phyloP scores from a whole-genome alignment of 1,284 basidiomycete genomes.

The Laetiporus sulphureus region DNA sequence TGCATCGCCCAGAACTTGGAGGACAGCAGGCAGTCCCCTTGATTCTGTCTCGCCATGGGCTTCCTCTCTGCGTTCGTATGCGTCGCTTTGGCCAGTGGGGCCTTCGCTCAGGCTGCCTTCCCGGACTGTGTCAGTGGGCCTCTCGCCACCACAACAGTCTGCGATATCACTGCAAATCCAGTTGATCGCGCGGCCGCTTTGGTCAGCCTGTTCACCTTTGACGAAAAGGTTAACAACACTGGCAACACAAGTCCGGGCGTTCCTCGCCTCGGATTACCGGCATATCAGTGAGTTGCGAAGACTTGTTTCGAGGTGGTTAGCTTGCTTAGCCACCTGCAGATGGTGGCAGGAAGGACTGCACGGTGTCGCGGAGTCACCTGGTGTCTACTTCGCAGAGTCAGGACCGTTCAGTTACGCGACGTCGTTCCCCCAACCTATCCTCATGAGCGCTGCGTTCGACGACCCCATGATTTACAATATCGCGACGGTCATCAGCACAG shows the following conservation, averaged over 20 bases:
- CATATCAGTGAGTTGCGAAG: conserved; percentile 46
- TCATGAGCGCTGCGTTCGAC: conserved; percentile 35
- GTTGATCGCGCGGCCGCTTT: conserved; percentile 41
- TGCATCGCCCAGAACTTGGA: too few species aligned
- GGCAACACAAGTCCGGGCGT: conserved; percentile 44
- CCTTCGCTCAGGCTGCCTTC: conserved; percentile 21
- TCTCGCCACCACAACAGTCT: conserved; percentile 39
- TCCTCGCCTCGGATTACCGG: conserved; percentile 40
- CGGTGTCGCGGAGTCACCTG: conserved; percentile 45
- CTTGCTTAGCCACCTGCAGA: not conserved
- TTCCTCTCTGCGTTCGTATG: conserved; percentile 5
- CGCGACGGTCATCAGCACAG: conserved; percentile 44
- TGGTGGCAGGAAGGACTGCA: conserved; percentile 31
- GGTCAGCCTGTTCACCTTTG: conserved; percentile 38
- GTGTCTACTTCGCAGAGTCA: conserved; percentile 39
- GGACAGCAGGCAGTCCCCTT: too few species aligned
- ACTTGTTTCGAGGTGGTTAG: not conserved
- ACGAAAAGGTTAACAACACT: conserved; percentile 44
- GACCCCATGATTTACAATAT: conserved; percentile 41
- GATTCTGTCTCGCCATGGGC: conserved; percentile 5
- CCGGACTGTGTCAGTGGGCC: conserved; percentile 42
- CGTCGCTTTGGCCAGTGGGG: conserved; percentile 3
- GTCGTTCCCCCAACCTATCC: conserved; percentile 41
- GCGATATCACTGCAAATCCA: conserved; percentile 39
- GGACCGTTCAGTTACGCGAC: conserved; percentile 50